Base-by-base conservation (phyloP, 805 yeast species). In the Candida golubevii region DNA sequence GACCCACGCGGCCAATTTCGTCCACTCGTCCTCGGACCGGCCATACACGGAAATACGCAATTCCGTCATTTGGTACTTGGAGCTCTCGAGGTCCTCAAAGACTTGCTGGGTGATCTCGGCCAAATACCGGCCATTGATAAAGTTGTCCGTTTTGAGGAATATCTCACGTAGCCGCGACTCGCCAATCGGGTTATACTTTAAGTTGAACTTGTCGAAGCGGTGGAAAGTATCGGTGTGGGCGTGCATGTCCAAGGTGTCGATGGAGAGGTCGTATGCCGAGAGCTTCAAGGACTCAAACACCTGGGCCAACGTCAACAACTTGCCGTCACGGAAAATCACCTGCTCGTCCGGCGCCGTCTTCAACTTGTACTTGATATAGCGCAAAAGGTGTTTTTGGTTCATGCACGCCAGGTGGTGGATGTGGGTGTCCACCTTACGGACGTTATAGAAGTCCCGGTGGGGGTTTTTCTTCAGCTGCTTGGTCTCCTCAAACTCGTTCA, bases 371-470 rank as follows among this genome's bases (percentile, higher is more conserved):
- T 93, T 93, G 65, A 93, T 93, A 64, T 88, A 93, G 57, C 99
- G 83, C 53, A 93, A 72, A 57, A 93, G 71, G 69, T 93, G 99
- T 66, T 93, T 93, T 68, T 93, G 99, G 60, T 95, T 95, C 98
- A 95, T 95, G 65, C 97, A 90, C 9, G 99, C 99, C 8, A 97
- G 87, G 63, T 95, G 99, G 63, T 93, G 99, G 56, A 93, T 96
- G 74, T 93, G 99, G 14, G 98, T 93, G 61, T 91, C 99, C 33
- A 93, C 97, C 63, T 91, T 91, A 69, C 98, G 80, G 36, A 89
- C 96, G 59, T 91, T 91, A 69, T 91, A 91, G 61, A 91, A 93
- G 65, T 91, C 99, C 64, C 99, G 82, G 63, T 93, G 99, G 5
- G 98, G 98, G 53, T 90, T 90, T 48, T 82, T 79, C 66, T 93